These are phyloP conservation scores for Zygosaccharomyces rouxii DNA, from an alignment of 805 yeast genomes.

Conservation along the genomic window DNA sequence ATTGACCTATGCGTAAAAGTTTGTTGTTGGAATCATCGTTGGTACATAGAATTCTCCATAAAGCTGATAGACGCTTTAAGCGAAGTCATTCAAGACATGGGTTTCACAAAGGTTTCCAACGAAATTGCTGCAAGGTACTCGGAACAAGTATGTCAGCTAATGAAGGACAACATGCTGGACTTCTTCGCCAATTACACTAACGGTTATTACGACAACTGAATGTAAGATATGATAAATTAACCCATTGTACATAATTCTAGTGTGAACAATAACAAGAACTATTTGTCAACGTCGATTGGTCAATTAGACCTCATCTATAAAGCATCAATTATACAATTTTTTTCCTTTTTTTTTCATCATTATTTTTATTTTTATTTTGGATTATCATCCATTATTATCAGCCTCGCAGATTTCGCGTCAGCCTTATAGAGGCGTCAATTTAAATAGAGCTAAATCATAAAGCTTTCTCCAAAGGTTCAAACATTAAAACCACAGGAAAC, in stretches of 20 bases:
- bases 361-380: neutral
- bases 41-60: constrained; percentile 92
- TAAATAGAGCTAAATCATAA: neutral
- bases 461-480: neutral
- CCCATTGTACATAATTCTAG: constrained; percentile 1
- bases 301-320: neutral
- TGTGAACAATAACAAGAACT: constrained; percentile 1
- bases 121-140: constrained; percentile 66
- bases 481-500: neutral
- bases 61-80: constrained; percentile 53
- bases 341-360: neutral
- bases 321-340: neutral
- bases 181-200: constrained; percentile 29
- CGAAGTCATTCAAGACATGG: constrained; percentile 67
- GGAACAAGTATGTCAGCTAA: constrained; percentile 33
- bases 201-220: constrained; percentile 28
- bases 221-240: neutral
- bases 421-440: neutral
- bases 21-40: constrained; percentile 96
- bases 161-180: constrained; percentile 27
- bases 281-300: too few relatives aligned
- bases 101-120: constrained; percentile 69
- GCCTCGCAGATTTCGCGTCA: constrained; percentile 7
- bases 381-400: neutral
- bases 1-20: constrained; percentile 69